Evolutionary conservation across 2,329 filamentous ascomycete species (phyloP).

Genomic region (Ophiostoma triangulosporum): DNA sequence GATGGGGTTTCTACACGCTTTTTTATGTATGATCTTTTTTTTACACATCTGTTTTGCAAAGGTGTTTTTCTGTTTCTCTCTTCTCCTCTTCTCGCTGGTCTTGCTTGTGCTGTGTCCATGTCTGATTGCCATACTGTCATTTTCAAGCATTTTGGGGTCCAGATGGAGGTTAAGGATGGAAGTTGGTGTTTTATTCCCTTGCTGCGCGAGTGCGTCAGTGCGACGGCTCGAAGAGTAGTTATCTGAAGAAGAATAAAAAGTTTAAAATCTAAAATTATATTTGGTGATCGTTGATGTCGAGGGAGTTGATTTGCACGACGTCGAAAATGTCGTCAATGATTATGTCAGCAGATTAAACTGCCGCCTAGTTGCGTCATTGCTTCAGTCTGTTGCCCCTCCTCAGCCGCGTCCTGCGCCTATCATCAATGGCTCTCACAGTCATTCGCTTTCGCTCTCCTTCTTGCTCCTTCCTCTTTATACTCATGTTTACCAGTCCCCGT

Average conservation of each 20-base stretch:
- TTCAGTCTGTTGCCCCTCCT: slow-evolving; percentile 6
- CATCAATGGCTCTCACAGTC: not conserved
- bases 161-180: not conserved
- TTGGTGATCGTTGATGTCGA: no score
- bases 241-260: not conserved
- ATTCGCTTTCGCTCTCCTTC: not conserved
- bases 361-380: slow-evolving; percentile 9
- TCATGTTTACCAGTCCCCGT: slow-evolving; percentile 1
- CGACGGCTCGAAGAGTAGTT: not conserved
- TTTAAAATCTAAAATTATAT: not conserved
- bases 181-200: not conserved
- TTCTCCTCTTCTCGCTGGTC: not conserved
- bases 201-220: not conserved
- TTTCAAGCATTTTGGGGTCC: not conserved
- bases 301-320: no score
- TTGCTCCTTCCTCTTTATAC: not conserved
- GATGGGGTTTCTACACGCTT: slow-evolving; percentile 6
- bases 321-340: no score
- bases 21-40: slow-evolving; percentile 8
- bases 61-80: slow-evolving; percentile 4
- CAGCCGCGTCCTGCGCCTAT: not conserved
- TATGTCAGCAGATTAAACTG: not conserved
- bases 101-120: not conserved
- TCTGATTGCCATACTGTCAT: not conserved
- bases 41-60: slow-evolving; percentile 1